Evolutionary conservation across 2,329 filamentous ascomycete genomes (phyloP).

Genomic region (Rhexocercosporidium sp.): DNA sequence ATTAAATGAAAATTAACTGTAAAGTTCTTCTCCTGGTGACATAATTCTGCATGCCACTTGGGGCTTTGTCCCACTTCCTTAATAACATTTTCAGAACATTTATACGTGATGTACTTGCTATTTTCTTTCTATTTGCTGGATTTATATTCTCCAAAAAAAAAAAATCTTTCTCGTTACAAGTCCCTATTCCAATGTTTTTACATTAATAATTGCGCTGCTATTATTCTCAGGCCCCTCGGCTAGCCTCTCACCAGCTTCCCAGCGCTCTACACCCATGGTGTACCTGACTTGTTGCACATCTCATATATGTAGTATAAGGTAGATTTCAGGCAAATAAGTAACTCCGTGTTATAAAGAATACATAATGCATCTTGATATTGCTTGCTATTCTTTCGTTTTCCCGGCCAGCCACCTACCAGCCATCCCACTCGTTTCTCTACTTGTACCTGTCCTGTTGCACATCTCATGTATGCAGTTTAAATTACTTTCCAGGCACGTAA

Average conservation of each 20-base stretch:
- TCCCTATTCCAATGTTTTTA: too few relatives aligned
- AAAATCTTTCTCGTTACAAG: too few relatives aligned
- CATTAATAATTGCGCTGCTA: too few relatives aligned
- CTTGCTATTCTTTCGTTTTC: background rate
- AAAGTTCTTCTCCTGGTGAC: too few relatives aligned
- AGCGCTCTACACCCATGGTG: too few relatives aligned
- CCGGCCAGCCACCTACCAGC: background rate
- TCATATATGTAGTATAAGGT: background rate
- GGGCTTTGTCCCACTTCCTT: too few relatives aligned
- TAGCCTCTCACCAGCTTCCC: background rate
- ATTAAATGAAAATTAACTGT: too few relatives aligned
- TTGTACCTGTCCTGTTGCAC: background rate
- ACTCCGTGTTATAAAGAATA: background rate
- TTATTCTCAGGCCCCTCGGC: background rate
- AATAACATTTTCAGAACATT: too few relatives aligned
- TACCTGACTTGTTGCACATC: slow-evolving; percentile 1
- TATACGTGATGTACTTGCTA: too few relatives aligned
- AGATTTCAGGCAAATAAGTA: background rate
- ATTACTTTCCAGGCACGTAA: background rate
- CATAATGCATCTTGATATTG: background rate
- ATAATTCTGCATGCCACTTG: too few relatives aligned
- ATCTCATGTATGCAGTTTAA: slow-evolving; percentile 6
- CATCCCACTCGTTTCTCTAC: background rate
- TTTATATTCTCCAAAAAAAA: too few relatives aligned
- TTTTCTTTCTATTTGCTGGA: too few relatives aligned